A percentile compares a stretch with the other conserved stretches of the same genome.
Conservation (phyloP, 192 early-diverging fungal species). For the Geranomyces variabilis region DNA sequence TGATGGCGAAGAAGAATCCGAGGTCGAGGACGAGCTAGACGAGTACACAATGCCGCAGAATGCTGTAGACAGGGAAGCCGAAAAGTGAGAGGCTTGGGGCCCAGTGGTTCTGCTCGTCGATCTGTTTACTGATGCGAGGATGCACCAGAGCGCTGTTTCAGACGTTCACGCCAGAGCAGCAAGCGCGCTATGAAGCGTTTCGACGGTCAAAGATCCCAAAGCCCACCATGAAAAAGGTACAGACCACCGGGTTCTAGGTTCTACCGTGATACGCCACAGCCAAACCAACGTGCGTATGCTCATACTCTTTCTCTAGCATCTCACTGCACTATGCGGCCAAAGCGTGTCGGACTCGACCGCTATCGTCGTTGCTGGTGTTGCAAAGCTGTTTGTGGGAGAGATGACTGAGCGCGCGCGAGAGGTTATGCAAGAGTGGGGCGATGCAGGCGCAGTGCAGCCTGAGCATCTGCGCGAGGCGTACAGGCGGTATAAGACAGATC, state of each 20-base stretch:
- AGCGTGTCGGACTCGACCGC: constrained; percentile 66
- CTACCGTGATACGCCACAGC: no score
- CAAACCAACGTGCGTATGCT: no score
- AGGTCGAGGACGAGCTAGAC: constrained; percentile 44
- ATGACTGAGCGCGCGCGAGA: constrained; percentile 82
- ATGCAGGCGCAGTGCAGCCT: constrained; percentile 70
- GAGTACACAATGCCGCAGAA: constrained; percentile 18
- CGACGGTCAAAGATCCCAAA: constrained; percentile 77
- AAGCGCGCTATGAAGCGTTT: constrained; percentile 80
- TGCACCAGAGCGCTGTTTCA: constrained; percentile 59
- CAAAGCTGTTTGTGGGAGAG: constrained; percentile 90
- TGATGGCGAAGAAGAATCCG: constrained; percentile 55
- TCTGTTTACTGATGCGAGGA: neutral
- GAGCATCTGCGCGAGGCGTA: constrained; percentile 88
- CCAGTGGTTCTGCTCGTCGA: no score
- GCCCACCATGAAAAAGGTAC: constrained; percentile 74
- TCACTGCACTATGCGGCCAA: constrained; percentile 37
- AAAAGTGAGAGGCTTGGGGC: neutral
- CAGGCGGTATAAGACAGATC: constrained; percentile 68
- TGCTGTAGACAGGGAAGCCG: constrained; percentile 21
- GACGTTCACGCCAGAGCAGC: constrained; percentile 72
- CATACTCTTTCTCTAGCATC: neutral
- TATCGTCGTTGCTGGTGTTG: constrained; percentile 85
- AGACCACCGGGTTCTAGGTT: neutral
- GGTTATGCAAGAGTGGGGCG: constrained; percentile 77